phyloP scores from a whole-genome alignment of 148 eudicot genomes.

The Dianthus caryophyllus region DNA sequence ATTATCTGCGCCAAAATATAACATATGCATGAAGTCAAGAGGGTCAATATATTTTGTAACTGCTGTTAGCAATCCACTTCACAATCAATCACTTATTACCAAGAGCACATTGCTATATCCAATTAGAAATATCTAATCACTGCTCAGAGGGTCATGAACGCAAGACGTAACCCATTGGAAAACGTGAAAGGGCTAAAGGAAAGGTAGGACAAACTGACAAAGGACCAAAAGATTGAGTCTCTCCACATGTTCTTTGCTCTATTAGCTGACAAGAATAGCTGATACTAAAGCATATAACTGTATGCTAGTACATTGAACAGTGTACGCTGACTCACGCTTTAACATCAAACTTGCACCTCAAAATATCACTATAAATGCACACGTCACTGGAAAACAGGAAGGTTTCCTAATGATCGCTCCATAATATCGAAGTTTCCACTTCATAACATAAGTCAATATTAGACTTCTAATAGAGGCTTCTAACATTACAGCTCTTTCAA shows the following conservation, averaged over 20 bases:
- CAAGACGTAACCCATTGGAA: neutral
- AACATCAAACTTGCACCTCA: neutral
- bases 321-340: neutral
- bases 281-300: neutral
- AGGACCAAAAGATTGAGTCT: neutral
- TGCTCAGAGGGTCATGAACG: neutral
- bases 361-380: neutral
- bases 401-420: neutral
- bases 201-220: neutral
- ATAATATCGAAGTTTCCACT: neutral
- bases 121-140: neutral
- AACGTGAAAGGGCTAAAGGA: neutral
- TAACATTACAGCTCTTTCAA: neutral
- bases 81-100: neutral
- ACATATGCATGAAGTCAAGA: slow-evolving; percentile 4
- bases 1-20: slow-evolving; percentile 40
- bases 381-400: neutral
- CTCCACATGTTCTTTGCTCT: neutral
- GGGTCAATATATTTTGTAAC: neutral
- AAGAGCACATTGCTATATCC: neutral
- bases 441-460: neutral
- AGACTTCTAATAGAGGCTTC: neutral
- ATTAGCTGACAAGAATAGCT: neutral
- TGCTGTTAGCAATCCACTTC: neutral
- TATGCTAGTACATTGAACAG: neutral